Conservation (phyloP, 257 asterid genomes). For the Solanum ossicruentum region DNA sequence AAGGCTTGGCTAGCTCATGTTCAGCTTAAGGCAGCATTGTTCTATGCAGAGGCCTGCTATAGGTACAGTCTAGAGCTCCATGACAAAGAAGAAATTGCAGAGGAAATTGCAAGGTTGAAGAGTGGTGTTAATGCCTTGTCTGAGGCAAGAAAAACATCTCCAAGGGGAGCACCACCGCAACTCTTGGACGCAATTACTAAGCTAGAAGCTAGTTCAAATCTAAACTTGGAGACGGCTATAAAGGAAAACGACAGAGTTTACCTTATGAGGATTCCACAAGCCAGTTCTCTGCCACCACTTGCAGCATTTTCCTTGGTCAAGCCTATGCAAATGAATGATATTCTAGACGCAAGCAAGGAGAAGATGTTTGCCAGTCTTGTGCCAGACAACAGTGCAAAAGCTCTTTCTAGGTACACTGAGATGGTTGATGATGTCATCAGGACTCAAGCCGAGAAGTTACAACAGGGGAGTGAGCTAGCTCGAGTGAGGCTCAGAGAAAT, state of each 20-base stretch:
- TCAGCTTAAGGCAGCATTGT: conserved; percentile 85
- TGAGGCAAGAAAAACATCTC: conserved; percentile 70
- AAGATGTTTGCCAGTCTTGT: conserved; percentile 92
- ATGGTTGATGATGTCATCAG: conserved; percentile 90
- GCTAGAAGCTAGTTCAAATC: conserved; percentile 56
- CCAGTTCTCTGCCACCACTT: conserved; percentile 74
- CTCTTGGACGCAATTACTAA: conserved; percentile 71
- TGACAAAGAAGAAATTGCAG: conserved; percentile 91
- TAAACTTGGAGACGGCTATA: conserved; percentile 73
- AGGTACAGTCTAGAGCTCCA: conserved; percentile 87
- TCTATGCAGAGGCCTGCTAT: conserved; percentile 89
- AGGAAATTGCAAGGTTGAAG: conserved; percentile 93
- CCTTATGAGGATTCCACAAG: conserved; percentile 88
- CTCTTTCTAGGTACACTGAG: conserved; percentile 92
- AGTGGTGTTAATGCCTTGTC: conserved; percentile 59
- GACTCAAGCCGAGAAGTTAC: conserved; percentile 94
- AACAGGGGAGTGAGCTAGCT: conserved; percentile 96
- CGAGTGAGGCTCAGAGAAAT: conserved; percentile 93
- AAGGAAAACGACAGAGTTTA: conserved; percentile 97
- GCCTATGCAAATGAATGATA: conserved; percentile 81
- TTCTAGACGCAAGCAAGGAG: conserved; percentile 79
- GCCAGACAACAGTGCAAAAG: conserved; percentile 91
- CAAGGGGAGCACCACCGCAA: conserved; percentile 85
- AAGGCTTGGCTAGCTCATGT: conserved; percentile 88
- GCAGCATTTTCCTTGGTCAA: conserved; percentile 89